Conservation (phyloP, 352 stramenopile species). For the Hyaloperonospora brassicae region DNA sequence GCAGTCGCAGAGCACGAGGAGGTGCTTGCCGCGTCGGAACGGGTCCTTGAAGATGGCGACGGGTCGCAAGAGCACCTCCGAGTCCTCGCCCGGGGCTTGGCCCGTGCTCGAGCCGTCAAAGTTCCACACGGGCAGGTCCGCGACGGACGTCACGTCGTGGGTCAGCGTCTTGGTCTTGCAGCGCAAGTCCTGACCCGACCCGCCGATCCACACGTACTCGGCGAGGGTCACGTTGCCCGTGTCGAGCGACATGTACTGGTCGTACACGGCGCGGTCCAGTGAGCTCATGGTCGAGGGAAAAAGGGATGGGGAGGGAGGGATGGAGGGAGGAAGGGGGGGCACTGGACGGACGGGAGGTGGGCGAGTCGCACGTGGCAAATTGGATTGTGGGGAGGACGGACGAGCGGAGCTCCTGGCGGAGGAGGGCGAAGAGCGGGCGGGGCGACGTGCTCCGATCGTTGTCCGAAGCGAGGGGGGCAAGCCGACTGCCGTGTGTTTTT, state of each 20-base stretch:
- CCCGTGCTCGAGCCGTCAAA: slow-evolving; percentile 95
- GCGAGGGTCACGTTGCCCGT: slow-evolving; percentile 52
- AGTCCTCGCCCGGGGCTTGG: slow-evolving; percentile 95
- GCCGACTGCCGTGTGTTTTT: too few relatives aligned
- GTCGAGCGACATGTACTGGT: slow-evolving; percentile 66
- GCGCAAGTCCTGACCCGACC: slow-evolving; percentile 84
- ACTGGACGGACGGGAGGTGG: too few relatives aligned
- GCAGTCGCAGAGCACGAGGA: slow-evolving; percentile 96
- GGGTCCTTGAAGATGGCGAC: slow-evolving; percentile 94
- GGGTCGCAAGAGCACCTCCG: slow-evolving; percentile 91
- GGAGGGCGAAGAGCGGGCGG: too few relatives aligned
- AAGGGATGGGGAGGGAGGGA: not conserved
- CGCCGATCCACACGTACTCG: slow-evolving; percentile 95
- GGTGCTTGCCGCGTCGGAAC: slow-evolving; percentile 92
- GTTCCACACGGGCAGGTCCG: slow-evolving; percentile 93
- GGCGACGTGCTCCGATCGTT: too few relatives aligned
- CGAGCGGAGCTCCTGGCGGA: too few relatives aligned
- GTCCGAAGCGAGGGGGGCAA: too few relatives aligned
- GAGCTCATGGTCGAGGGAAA: slow-evolving; percentile 53
- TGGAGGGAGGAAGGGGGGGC: not conserved
- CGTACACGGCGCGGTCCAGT: slow-evolving; percentile 73
- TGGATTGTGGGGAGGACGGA: not conserved
- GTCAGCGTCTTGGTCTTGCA: slow-evolving; percentile 92
- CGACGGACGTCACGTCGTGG: slow-evolving; percentile 54
- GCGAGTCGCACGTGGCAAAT: not conserved